Conservation (phyloP, 2,329 filamentous ascomycete genomes). For the Fusarium newnesense region DNA sequence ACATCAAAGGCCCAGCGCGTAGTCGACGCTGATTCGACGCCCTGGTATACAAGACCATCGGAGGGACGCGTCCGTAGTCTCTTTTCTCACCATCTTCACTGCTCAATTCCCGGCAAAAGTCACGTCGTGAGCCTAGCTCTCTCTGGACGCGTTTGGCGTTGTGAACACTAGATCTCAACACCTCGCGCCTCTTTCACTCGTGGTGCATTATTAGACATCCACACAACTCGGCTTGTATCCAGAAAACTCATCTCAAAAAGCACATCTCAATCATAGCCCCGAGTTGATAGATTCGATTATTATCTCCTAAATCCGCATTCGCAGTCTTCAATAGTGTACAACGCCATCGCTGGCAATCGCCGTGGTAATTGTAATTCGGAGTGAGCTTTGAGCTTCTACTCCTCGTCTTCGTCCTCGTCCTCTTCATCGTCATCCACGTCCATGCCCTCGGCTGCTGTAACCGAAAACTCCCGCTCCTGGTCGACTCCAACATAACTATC, state of each 20-base stretch:
- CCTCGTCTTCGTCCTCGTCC: conserved; percentile 66
- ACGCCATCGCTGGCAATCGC: conserved; percentile 37
- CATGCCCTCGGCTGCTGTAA: conserved; percentile 90
- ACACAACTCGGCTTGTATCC: conserved; percentile 46
- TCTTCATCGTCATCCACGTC: conserved; percentile 93
- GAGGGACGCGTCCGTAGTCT: conserved; percentile 28
- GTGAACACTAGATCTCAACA: conserved; percentile 28
- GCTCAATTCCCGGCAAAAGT: conserved; percentile 5
- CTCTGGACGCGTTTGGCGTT: conserved; percentile 33
- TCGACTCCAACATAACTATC: conserved; percentile 98
- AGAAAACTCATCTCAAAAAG: conserved; percentile 44
- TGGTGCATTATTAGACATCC: conserved; percentile 43
- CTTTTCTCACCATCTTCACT: conserved; percentile 17
- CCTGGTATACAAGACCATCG: conserved; percentile 24
- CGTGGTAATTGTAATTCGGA: conserved; percentile 30
- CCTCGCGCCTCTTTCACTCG: conserved; percentile 41
- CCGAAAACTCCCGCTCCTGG: conserved; percentile 89
- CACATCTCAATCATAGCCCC: conserved; percentile 34
- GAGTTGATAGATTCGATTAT: conserved; percentile 38
- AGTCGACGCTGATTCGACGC: conserved; percentile 36
- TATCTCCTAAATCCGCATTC: conserved; percentile 43
- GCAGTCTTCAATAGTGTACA: conserved; percentile 49
- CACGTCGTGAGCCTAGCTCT: conserved; percentile 6
- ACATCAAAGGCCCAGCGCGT: conserved; percentile 30
- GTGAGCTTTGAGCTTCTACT: conserved; percentile 30